Percentiles rank a stretch among this genome's conserved stretches.
phyloP scores from a whole-genome alignment of 345 rosid species.

The Tarenaya hassleriana region DNA sequence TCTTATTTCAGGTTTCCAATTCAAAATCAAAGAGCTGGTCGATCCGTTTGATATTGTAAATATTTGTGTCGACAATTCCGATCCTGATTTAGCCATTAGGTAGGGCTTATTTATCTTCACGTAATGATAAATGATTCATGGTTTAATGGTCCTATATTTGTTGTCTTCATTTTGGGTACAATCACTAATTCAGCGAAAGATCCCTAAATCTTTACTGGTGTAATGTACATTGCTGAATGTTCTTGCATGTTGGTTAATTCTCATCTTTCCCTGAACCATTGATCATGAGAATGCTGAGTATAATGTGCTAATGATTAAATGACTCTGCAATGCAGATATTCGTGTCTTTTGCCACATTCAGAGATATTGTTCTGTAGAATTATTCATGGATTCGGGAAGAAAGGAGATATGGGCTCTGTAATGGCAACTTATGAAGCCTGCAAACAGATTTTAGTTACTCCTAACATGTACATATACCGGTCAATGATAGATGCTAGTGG shows the following conservation, averaged over 20 bases:
- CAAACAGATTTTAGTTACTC: constrained; percentile 41
- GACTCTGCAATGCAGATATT: constrained; percentile 52
- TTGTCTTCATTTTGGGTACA: no score
- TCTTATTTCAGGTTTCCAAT: constrained; percentile 48
- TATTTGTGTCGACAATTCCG: constrained; percentile 46
- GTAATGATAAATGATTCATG: not conserved
- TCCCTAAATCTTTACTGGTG: no score
- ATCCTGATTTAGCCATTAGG: constrained; percentile 70
- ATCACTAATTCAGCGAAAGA: no score
- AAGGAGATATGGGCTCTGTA: constrained; percentile 63
- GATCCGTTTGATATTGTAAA: constrained; percentile 50
- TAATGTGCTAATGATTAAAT: constrained; percentile 19
- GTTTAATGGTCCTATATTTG: not conserved
- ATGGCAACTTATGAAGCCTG: constrained; percentile 62
- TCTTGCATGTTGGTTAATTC: not conserved
- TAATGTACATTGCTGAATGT: constrained; percentile 8
- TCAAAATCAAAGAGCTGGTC: constrained; percentile 57
- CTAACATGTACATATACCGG: constrained; percentile 75
- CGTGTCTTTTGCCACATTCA: constrained; percentile 55
- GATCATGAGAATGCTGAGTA: not conserved
- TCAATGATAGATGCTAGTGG: constrained; percentile 78
- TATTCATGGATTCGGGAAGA: constrained; percentile 70
- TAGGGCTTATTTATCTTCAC: constrained; percentile 21
- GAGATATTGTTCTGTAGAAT: constrained; percentile 56
- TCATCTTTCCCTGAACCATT: not conserved